Evolutionary conservation across 2,329 filamentous ascomycete species (phyloP).

Genomic region (Ophiostoma triangulosporum): DNA sequence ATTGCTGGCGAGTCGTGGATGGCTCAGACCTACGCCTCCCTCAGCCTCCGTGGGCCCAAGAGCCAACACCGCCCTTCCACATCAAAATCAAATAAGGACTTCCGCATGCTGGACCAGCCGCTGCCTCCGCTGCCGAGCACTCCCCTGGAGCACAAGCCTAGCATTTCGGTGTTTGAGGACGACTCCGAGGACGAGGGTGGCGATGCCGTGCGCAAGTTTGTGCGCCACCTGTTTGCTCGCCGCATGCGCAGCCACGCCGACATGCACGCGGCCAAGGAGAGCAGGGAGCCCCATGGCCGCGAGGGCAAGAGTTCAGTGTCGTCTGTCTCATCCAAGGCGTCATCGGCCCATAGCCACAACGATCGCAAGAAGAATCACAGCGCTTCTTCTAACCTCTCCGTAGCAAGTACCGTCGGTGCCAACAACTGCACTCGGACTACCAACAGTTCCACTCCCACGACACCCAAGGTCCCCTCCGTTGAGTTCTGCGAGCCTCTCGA

Average conservation of each 20-base stretch:
- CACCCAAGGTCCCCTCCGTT: not conserved
- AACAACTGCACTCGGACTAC: not conserved
- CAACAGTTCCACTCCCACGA: not conserved
- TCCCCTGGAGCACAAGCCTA: not conserved
- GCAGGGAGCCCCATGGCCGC: not conserved
- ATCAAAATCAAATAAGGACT: conserved; percentile 6
- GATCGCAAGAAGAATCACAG: conserved; percentile 10
- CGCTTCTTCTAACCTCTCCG: conserved; percentile 7
- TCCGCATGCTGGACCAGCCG: not conserved
- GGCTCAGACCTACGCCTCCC: not conserved
- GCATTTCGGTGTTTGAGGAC: conserved; percentile 13
- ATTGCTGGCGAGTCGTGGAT: not conserved
- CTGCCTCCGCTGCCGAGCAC: not conserved
- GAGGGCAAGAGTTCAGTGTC: conserved; percentile 1
- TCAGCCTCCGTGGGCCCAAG: conserved; percentile 1
- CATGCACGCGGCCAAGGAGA: conserved; percentile 2
- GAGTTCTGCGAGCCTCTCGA: not conserved
- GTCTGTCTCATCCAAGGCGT: not conserved
- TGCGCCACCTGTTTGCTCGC: conserved; percentile 12
- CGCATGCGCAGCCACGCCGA: conserved; percentile 6
- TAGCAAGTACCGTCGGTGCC: conserved; percentile 2
- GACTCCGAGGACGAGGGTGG: conserved; percentile 14
- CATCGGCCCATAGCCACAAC: not conserved
- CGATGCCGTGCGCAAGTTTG: conserved; percentile 11
- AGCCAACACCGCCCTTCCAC: conserved; percentile 1